phyloP scores from a whole-genome alignment of 495 filamentous ascomycete genomes.

The Aspergillus incahuasiensis region DNA sequence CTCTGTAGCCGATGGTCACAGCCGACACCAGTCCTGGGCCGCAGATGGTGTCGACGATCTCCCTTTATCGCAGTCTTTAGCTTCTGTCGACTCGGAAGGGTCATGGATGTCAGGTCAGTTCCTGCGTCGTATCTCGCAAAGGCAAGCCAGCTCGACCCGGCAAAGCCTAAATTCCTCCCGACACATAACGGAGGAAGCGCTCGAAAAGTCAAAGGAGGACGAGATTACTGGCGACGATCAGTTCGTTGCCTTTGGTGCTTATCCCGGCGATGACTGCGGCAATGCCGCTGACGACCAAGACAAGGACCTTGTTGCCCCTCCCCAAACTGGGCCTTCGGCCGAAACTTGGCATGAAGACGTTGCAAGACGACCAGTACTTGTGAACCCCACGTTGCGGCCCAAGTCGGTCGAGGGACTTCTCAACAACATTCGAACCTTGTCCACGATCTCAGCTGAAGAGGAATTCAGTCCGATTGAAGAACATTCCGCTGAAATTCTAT shows the following conservation, averaged over 20 bases:
- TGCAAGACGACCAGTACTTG: slow-evolving; percentile 49
- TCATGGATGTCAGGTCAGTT: slow-evolving; percentile 84
- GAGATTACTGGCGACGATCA: slow-evolving; percentile 62
- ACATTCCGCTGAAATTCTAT: slow-evolving; percentile 42
- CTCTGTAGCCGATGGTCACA: slow-evolving; percentile 25
- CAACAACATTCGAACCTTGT: slow-evolving; percentile 49
- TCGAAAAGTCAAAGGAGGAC: slow-evolving; percentile 21
- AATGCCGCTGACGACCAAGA: slow-evolving; percentile 36
- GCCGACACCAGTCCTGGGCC: slow-evolving; percentile 32
- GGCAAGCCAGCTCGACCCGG: slow-evolving; percentile 38
- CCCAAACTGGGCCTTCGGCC: slow-evolving; percentile 19
- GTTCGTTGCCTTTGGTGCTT: slow-evolving; percentile 46
- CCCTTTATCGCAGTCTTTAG: slow-evolving; percentile 66
- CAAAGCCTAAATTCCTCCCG: slow-evolving; percentile 44
- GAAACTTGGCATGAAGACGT: slow-evolving; percentile 51
- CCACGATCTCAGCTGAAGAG: slow-evolving; percentile 40
- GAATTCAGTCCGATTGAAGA: slow-evolving; percentile 39
- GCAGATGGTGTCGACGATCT: slow-evolving; percentile 35
- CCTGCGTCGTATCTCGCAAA: slow-evolving; percentile 48
- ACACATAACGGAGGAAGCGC: slow-evolving; percentile 21
- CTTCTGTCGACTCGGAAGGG: slow-evolving; percentile 84
- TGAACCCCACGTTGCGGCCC: slow-evolving; percentile 42
- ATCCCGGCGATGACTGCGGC: slow-evolving; percentile 29
- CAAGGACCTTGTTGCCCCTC: slow-evolving; percentile 20
- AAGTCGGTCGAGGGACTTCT: slow-evolving; percentile 67